Evolutionary conservation across 2,329 filamentous ascomycete species (phyloP), one percentile per base, ranked within the genome.

Genomic region (Aspergillus sergii): DNA sequence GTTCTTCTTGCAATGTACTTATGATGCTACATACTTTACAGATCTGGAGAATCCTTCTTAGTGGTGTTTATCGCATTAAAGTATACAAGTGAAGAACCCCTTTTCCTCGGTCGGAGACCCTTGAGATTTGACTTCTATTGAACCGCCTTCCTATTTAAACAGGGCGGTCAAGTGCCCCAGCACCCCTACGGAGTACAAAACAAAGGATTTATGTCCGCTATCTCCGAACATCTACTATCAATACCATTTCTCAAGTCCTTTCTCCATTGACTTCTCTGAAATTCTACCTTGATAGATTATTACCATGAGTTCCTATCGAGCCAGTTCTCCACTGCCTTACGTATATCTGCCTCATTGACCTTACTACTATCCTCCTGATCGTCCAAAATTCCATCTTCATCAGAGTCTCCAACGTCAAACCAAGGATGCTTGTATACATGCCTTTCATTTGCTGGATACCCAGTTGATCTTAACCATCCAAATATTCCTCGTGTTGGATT

Each of bases 391-490:
- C 65, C 64, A 48, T 69, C 66, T 1, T 64, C 61, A 36, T 70
- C 64, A 6, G 62, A 65, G 32, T 39, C 41, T 57, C 65, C 67
- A 23, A 67, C 30, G 41, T 67, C 68, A 34, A 70, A 39, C 66
- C 68, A 70, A 2, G 65, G 59, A 68, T 69, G 65, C 50, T 67
- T 56, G 60, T 68, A 69, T 28, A 71, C 56, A 2, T 60, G 12
- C 50, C 41, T 67, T 64, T 70, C 67, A 39, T 28, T 60, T 41
- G 2, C 9, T 41, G 66, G 62, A 21, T 68, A 71, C 10, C 66
- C 69, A 30, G 68, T 69, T 14, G 55, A 66, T 60, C 67, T 64
- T 50, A 67, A 58, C 66, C 66, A 69, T 64, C 16, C 43, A 45
- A 69, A 68, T 60, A 70, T 68, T 21, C 65, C 69, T 43, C 61